Conservation (phyloP, 208 protist genomes). For the Acanthamoeba healyi region DNA sequence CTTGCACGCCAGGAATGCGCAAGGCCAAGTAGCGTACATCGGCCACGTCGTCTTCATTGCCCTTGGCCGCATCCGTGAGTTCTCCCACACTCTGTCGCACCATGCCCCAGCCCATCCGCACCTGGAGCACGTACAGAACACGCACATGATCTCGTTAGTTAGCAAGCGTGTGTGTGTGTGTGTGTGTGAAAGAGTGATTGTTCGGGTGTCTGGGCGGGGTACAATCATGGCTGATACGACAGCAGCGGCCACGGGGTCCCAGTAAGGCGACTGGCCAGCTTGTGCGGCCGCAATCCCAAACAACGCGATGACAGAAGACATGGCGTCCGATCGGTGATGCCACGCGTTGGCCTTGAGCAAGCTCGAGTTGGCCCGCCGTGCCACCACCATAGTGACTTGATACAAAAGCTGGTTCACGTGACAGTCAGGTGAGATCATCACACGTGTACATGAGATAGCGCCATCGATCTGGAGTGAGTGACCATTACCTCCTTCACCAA, state of each 20-base stretch:
- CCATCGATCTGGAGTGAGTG: not conserved
- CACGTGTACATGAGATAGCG: too few relatives aligned
- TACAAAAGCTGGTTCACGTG: conserved; percentile 14
- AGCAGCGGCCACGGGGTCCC: conserved; percentile 37
- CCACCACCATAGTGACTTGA: conserved; percentile 37
- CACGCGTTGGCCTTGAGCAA: conserved; percentile 72
- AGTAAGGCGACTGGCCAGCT: conserved; percentile 35
- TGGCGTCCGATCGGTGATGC: conserved; percentile 72
- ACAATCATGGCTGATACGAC: conserved; percentile 33
- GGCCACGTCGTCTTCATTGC: not conserved
- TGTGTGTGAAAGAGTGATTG: not conserved
- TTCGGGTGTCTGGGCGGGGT: not conserved
- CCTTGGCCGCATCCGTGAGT: conserved; percentile 18
- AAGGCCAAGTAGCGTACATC: not conserved
- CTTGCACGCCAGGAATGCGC: not conserved
- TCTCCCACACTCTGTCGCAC: conserved; percentile 12
- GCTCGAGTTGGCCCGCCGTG: conserved; percentile 31
- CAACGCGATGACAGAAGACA: conserved; percentile 52
- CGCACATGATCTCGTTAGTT: too few relatives aligned
- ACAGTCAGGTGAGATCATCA: too few relatives aligned
- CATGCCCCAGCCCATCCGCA: conserved; percentile 28
- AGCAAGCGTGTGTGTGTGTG: too few relatives aligned
- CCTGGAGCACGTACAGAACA: not conserved
- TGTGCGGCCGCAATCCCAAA: conserved; percentile 53
- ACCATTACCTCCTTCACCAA: conserved; percentile 36